Evolutionary conservation across 2,329 filamentous ascomycete species (phyloP).

Genomic region (Paraconiothyrium brasiliense): DNA sequence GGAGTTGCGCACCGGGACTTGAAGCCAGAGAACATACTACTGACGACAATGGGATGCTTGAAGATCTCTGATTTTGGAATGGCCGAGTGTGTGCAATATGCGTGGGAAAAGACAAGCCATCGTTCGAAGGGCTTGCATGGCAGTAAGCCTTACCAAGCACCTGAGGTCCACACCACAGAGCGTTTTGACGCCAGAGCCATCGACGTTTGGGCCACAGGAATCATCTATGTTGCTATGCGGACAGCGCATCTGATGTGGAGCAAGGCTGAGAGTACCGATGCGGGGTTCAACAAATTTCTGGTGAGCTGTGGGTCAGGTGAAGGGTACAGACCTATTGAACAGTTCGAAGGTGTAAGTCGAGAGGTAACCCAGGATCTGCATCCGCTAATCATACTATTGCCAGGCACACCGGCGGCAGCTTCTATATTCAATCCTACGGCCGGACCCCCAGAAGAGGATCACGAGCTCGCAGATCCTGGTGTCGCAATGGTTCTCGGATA

Average conservation of each 20-base stretch:
- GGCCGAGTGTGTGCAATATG: conserved; percentile 99
- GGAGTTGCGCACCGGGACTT: conserved; percentile 96
- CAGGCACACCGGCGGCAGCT: conserved; percentile 97
- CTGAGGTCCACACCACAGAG: conserved; percentile 92
- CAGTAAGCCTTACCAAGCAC: conserved; percentile 95
- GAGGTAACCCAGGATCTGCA: no score
- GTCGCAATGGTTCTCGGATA: conserved; percentile 97
- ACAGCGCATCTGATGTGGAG: conserved; percentile 96
- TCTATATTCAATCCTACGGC: conserved; percentile 97
- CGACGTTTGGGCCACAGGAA: conserved; percentile 96
- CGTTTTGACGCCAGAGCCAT: conserved; percentile 98
- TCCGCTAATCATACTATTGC: conserved; percentile 25
- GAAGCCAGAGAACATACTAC: conserved; percentile 94
- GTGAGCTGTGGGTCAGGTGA: conserved; percentile 92
- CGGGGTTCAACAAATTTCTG: conserved; percentile 94
- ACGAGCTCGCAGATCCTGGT: conserved; percentile 96
- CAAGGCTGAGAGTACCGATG: conserved; percentile 93
- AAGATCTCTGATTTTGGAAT: conserved; percentile 99
- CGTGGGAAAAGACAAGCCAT: conserved; percentile 97
- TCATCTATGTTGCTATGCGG: conserved; percentile 99
- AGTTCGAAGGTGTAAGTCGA: conserved; percentile 85
- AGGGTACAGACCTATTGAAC: conserved; percentile 96
- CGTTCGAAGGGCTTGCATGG: conserved; percentile 98
- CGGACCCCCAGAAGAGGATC: conserved; percentile 89
- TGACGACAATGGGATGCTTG: conserved; percentile 89